Percentiles rank a stretch among this genome's conserved stretches.
Conservation (phyloP, 257 asterid genomes). For the Oldenlandia corymbosa region DNA sequence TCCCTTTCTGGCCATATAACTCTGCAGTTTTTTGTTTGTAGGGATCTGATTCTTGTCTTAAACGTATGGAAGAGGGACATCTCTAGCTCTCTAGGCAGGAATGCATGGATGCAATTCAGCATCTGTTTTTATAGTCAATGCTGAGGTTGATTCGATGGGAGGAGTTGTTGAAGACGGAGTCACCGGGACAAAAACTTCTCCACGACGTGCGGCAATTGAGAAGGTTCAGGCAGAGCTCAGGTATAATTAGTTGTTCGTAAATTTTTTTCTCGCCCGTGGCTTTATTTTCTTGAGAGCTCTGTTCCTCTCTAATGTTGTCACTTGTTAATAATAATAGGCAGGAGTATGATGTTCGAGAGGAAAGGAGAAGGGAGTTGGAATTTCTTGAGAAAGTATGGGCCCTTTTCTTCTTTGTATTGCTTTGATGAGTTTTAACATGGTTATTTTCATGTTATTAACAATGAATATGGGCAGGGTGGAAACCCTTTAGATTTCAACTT, state of each 20-base stretch:
- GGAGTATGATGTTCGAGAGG: constrained; percentile 67
- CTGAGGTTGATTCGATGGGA: constrained; percentile 93
- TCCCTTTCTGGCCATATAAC: neutral
- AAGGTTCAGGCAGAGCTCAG: constrained; percentile 81
- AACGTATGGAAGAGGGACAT: constrained; percentile 39
- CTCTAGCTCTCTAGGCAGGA: constrained; percentile 38
- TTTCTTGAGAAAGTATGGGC: constrained; percentile 76
- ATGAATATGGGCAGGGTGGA: constrained; percentile 62
- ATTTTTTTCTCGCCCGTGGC: neutral
- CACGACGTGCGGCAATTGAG: constrained; percentile 52
- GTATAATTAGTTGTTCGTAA: constrained; percentile 35
- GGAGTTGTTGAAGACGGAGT: constrained; percentile 82
- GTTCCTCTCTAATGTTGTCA: constrained; percentile 12
- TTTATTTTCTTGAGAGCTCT: constrained; percentile 3
- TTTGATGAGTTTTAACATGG: constrained; percentile 14
- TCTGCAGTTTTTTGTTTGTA: constrained; percentile 16
- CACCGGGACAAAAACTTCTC: constrained; percentile 60
- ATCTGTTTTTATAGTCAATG: constrained; percentile 67
- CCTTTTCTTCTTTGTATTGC: constrained; percentile 20
- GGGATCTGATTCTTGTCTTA: constrained; percentile 31
- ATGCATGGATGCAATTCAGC: constrained; percentile 75
- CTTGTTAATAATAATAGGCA: constrained; percentile 54
- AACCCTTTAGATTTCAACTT: constrained; percentile 69
- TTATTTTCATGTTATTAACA: constrained; percentile 21
- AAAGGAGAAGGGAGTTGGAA: constrained; percentile 71